Conservation (phyloP, 2,329 filamentous ascomycete species). For the Aureobasidium vineae region DNA sequence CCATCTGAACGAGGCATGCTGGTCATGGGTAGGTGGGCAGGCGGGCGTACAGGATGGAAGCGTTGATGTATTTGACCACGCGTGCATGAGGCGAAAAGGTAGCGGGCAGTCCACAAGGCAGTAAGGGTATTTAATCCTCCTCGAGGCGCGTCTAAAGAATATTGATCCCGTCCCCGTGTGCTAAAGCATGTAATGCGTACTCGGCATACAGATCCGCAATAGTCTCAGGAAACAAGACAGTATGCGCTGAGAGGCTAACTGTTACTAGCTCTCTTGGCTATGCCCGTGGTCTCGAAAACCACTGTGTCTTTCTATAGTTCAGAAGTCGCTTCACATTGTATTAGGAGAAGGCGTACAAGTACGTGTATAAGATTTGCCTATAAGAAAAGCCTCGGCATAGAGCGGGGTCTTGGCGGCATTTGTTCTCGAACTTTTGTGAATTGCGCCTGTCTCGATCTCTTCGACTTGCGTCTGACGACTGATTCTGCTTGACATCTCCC, state of each 20-base stretch:
- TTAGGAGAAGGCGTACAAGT: no score
- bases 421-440: constrained; percentile 16
- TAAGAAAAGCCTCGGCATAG: constrained; percentile 2
- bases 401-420: neutral
- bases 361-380: neutral
- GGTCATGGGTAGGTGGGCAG: constrained; percentile 8
- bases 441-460: neutral
- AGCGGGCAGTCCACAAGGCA: neutral
- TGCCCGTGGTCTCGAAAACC: no score
- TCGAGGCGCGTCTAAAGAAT: neutral
- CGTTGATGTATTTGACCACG: constrained; percentile 1
- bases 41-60: neutral
- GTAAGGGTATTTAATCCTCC: neutral
- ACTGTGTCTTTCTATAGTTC: no score
- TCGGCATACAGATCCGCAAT: no score
- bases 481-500: neutral
- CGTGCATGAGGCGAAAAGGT: constrained; percentile 7
- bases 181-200: no score
- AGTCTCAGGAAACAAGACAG: no score
- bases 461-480: neutral
- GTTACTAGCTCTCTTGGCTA: no score
- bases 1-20: constrained; percentile 2
- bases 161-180: neutral
- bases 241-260: no score
- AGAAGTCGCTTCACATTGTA: no score